Percentiles rank a stretch among this genome's conserved stretches.
Evolutionary conservation across 352 stramenopile species (phyloP).

Genomic region (Thraustochytrium sp.): DNA sequence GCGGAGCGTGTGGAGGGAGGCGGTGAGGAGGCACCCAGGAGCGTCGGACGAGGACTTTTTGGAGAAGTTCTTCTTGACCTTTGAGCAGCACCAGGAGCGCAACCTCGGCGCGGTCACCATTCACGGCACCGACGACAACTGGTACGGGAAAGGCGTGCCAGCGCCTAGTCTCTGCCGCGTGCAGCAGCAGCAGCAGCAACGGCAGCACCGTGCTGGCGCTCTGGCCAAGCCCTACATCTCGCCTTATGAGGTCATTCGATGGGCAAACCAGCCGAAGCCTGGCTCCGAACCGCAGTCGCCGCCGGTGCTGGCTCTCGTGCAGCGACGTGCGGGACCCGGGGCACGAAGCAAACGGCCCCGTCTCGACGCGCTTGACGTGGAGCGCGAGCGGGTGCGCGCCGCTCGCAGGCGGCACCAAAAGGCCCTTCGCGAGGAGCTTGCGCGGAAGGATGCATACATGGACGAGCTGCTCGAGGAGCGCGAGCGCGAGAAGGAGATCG

Average conservation of each 20-base stretch:
- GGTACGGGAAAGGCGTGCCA: background rate
- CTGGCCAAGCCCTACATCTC: background rate
- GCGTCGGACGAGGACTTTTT: background rate
- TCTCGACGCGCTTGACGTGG: background rate
- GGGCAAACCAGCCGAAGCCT: background rate
- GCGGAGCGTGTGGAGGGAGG: background rate
- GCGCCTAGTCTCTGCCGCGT: background rate
- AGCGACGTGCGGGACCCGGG: too few relatives aligned
- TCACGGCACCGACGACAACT: background rate
- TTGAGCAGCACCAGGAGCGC: background rate
- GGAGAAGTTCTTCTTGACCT: constrained; percentile 14
- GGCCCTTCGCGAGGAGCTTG: background rate
- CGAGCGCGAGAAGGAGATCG: background rate
- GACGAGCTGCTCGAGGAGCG: background rate
- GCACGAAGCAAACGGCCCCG: too few relatives aligned
- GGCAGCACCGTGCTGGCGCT: background rate
- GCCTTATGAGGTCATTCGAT: background rate
- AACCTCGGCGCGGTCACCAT: background rate
- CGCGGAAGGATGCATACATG: background rate
- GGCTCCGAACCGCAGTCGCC: too few relatives aligned
- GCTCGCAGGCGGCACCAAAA: background rate
- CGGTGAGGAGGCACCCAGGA: background rate
- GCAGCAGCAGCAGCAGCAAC: too few relatives aligned
- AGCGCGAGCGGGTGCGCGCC: background rate
- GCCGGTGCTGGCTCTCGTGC: too few relatives aligned